Base-by-base conservation (phyloP, 2,329 filamentous ascomycete genomes). In the Colletotrichum theobromicola region DNA sequence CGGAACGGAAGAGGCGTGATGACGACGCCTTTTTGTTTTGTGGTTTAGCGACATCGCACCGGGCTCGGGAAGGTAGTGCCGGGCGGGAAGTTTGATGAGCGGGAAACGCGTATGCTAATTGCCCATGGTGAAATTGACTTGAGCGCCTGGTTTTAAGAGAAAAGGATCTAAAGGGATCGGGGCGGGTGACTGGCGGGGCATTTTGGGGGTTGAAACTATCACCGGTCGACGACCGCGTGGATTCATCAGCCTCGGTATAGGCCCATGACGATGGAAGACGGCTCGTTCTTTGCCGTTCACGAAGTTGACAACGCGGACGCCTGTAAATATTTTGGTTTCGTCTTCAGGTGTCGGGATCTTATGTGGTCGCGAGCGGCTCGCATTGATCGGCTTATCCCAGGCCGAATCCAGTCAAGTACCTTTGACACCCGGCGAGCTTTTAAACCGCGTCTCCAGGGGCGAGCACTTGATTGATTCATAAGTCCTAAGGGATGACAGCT, bases 1-100 rank as follows among this genome's bases (percentile, higher is more conserved):
- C n/a, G 60, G 60, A 32, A 24, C 34, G 60, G 60, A 18, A 37
- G 15, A 16, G n/a, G 21, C 32, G 60, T 62, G 60, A 62, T 62
- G 60, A 62, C 61, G 64, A 57, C 1, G 64, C 58, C 13, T 55
- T n/a, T 62, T 13, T 12, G 7, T 16, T 10, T 32, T 21, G 24
- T 6, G 26, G 37, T 37, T 37, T 4, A 21, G 42, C 42, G n/a
- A 21, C 13, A 21, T 0, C 10, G 42, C 42, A 7, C 2, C 35
- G 34, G 35, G 57, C 21, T 37, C 58, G 50, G 37, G 35, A 60
- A 4, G 35, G 57, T 12, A 1, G 42, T 8, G 21, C 26, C 21
- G 10, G 13, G 15, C 7, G 28, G 4, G 9, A 16, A 4, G 16
- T 37, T 37, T 7, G 28, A 55, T 37, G 50, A 9, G 24, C 35